Evolutionary conservation across 495 filamentous ascomycete genomes (phyloP), one percentile per base, ranked within the genome.

Genomic region (Xylaria castorea): DNA sequence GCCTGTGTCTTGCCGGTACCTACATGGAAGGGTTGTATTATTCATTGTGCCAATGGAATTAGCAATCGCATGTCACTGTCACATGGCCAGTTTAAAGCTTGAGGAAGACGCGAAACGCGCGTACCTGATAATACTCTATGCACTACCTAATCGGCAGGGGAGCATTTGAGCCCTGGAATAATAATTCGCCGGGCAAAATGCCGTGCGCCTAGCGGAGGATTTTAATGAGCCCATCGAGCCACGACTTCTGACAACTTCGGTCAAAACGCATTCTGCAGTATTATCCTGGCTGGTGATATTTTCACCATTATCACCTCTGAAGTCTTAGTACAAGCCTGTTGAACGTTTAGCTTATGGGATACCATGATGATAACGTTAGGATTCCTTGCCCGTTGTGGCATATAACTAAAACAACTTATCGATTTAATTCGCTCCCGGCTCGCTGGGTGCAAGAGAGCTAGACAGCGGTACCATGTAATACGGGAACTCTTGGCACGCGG

Each of bases 1-100:
- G 60, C n/a, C 36, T 57, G 34, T 32, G 36, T 44, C 66, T 57
- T 42, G 66, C 50, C 11, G 30, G 64, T 67, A 67, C 64, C 32
- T 67, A 32, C 30, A n/a, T 8, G 1, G 4, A n/a, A 61, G 38
- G 46, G 11, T 32, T 53, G 64, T 27, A 18, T 44, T 44, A 40
- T 18, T 30, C 20, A 50, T 48, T 34, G 27, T 50, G 38, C 38
- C 25, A 14, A 22, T 48, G 27, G 16, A 8, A n/a, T 30, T 22
- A 48, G 62, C 40, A 40, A 30, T 65, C 42, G 38, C 62, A 32
- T 42, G 12, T 16, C 5, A 20, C 34, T 46, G 63, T 48, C 42
- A 50, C 42, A 48, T 27, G 50, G 14, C 63, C n/a, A n/a, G n/a
- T n/a, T n/a, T n/a, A n/a, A 32, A 64, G 12, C 40, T 40, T 27